These are phyloP conservation scores for Aureobasidium namibiae DNA, from an alignment of 2,329 filamentous ascomycete genomes.

Conservation along the genomic window DNA sequence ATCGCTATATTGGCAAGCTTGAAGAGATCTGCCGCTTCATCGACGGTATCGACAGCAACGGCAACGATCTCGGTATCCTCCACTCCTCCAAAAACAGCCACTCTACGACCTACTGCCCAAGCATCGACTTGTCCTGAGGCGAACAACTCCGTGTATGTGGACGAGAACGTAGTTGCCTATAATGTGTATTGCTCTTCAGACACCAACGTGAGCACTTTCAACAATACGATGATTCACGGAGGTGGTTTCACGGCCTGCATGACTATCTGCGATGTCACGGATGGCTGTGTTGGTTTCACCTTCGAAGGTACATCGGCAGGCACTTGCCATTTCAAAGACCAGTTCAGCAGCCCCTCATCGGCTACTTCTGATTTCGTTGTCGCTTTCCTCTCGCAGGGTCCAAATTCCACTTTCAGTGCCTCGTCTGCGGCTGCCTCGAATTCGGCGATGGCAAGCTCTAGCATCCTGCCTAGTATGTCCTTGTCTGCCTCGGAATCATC, in stretches of 20 bases:
- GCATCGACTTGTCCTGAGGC: constrained; percentile 11
- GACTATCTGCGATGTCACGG: constrained; percentile 15
- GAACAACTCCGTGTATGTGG: constrained; percentile 11
- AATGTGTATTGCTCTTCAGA: constrained; percentile 17
- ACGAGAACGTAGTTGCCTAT: constrained; percentile 15
- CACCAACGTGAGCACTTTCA: constrained; percentile 5
- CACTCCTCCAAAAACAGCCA: constrained; percentile 10
- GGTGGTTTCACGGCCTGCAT: constrained; percentile 17
- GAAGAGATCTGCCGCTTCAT: neutral
- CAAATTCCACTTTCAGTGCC: neutral
- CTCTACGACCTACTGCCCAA: neutral
- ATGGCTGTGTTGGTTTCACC: constrained; percentile 14
- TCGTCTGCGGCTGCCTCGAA: neutral
- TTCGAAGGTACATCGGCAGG: constrained; percentile 14
- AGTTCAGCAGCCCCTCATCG: neutral
- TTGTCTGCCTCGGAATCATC: neutral
- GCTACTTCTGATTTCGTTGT: constrained; percentile 12
- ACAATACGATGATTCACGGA: neutral
- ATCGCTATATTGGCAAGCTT: constrained; percentile 9
- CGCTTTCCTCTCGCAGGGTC: constrained; percentile 2
- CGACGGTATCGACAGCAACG: neutral
- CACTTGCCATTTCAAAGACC: constrained; percentile 15
- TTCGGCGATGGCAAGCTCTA: neutral
- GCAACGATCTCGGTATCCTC: neutral
- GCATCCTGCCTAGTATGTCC: neutral